Percentiles rank a stretch among this genome's conserved stretches.
phyloP scores from a whole-genome alignment of 1,284 basidiomycete genomes.

The Rhodotorula sp. region DNA sequence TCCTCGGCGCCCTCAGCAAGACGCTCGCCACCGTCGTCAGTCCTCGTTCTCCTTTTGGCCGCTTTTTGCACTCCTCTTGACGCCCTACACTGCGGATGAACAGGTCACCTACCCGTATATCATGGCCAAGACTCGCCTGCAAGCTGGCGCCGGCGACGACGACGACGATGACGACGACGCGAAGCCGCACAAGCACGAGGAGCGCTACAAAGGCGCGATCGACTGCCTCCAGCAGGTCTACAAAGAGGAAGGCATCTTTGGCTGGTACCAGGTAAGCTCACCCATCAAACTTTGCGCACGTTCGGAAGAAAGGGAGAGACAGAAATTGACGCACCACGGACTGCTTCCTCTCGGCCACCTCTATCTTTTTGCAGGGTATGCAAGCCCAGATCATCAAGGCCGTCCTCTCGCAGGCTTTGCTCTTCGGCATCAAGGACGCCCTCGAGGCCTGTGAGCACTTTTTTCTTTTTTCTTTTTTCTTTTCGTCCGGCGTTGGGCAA shows the following conservation, averaged over 20 bases:
- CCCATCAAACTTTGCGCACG: background rate
- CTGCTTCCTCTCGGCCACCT: background rate
- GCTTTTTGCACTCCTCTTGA: background rate
- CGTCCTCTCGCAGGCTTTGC: constrained; percentile 68
- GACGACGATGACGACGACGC: constrained; percentile 22
- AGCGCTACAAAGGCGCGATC: constrained; percentile 66
- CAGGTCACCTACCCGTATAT: constrained; percentile 83
- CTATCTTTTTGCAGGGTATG: constrained; percentile 63
- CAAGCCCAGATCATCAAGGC: constrained; percentile 86
- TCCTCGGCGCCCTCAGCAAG: constrained; percentile 91
- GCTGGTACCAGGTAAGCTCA: constrained; percentile 79
- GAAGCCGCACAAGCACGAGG: constrained; percentile 42
- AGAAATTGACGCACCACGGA: background rate
- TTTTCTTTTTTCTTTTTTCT: background rate
- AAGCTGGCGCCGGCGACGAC: constrained; percentile 58
- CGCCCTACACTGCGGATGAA: background rate
- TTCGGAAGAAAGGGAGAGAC: too few relatives aligned
- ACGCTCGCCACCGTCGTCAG: constrained; percentile 90
- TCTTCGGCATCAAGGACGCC: constrained; percentile 46
- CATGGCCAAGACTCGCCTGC: constrained; percentile 96
- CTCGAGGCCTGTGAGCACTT: constrained; percentile 42
- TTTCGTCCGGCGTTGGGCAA: too few relatives aligned
- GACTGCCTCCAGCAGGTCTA: constrained; percentile 73
- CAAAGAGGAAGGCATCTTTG: constrained; percentile 61
- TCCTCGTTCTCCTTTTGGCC: constrained; percentile 30